Percentiles rank a stretch among this genome's conserved stretches.
phyloP scores from a whole-genome alignment of 805 yeast species.

The Myxozyma geophila region DNA sequence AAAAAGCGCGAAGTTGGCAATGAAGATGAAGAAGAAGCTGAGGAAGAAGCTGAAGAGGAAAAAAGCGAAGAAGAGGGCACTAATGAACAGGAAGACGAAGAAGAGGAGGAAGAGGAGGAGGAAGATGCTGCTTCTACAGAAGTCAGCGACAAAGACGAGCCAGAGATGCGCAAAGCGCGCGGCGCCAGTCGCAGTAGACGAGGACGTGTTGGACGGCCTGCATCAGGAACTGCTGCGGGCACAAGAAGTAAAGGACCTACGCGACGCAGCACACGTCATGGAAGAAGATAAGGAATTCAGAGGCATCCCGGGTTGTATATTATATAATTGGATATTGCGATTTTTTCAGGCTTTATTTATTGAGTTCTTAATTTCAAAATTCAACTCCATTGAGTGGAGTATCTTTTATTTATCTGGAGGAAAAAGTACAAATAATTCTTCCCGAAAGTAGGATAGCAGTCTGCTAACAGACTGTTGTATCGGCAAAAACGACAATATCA shows the following conservation, averaged over 20 bases:
- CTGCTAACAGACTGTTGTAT: not conserved
- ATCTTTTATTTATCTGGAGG: slow-evolving; percentile 12
- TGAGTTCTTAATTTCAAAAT: not conserved
- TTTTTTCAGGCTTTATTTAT: not conserved
- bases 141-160: slow-evolving; percentile 27
- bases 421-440: slow-evolving; percentile 8
- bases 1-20: slow-evolving; percentile 8
- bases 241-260: slow-evolving; percentile 22
- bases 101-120: slow-evolving; percentile 18
- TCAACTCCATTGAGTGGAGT: not conserved
- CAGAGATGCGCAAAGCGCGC: slow-evolving; percentile 8
- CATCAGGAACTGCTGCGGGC: slow-evolving; percentile 9
- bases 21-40: slow-evolving; percentile 10
- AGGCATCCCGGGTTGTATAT: not conserved
- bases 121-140: slow-evolving; percentile 21
- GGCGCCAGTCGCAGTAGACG: slow-evolving; percentile 6
- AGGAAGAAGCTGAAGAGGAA: slow-evolving; percentile 15
- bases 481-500: too few relatives aligned
- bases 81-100: slow-evolving; percentile 2
- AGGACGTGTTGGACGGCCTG: slow-evolving; percentile 19
- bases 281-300: not conserved
- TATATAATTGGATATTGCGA: not conserved
- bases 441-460: not conserved
- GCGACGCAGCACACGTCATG: slow-evolving; percentile 18
- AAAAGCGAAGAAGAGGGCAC: slow-evolving; percentile 17